phyloP scores from a whole-genome alignment of 75 land plant genomes.

The Picea glauca region DNA sequence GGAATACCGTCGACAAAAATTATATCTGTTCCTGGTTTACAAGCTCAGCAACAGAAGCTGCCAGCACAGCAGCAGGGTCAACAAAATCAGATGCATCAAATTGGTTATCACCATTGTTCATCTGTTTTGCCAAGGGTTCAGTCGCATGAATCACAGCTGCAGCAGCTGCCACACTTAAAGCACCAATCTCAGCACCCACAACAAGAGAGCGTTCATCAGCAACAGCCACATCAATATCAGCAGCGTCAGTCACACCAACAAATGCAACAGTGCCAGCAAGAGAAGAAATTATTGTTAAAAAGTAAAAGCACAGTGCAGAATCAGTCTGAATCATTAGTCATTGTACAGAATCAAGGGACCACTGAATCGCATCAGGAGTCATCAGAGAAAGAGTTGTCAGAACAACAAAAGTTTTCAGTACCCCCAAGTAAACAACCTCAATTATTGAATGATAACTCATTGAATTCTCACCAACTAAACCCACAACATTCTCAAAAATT shows the following conservation, averaged over 20 bases:
- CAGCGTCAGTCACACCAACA: conserved; percentile 30
- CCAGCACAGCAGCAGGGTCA: conserved; percentile 33
- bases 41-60: conserved; percentile 35
- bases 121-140: conserved; percentile 17
- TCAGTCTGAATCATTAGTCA: neutral
- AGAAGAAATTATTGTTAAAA: neutral
- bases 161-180: conserved; percentile 22
- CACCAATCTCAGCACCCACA: conserved; percentile 41
- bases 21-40: conserved; percentile 44
- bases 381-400: neutral
- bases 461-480: neutral
- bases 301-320: neutral
- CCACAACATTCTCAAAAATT: neutral
- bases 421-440: neutral
- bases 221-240: conserved; percentile 30
- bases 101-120: conserved; percentile 27
- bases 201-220: conserved; percentile 28
- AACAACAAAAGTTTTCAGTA: neutral
- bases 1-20: conserved; percentile 37
- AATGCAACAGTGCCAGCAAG: conserved; percentile 3
- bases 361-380: neutral
- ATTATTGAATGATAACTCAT: neutral
- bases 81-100: conserved; percentile 20
- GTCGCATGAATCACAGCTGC: conserved; percentile 32
- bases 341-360: neutral